Evolutionary conservation across 306 rosid genomes (phyloP).

Genomic region (Cucumis cinereus): DNA sequence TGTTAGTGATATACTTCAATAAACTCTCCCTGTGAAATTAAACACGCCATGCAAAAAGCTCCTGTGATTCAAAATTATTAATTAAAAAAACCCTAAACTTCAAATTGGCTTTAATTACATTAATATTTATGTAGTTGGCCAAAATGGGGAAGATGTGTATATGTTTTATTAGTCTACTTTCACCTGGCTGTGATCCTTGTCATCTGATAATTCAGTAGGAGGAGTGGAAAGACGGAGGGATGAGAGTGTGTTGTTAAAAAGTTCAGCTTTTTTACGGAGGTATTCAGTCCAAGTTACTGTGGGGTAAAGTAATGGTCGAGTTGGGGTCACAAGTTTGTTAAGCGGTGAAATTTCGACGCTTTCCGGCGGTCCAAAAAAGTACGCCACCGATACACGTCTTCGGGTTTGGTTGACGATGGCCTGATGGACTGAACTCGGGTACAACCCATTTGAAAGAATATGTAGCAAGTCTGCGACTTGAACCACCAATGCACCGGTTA

Average conservation of each 20-base stretch:
- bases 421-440: slow-evolving; percentile 57
- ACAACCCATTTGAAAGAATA: slow-evolving; percentile 62
- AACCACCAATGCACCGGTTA: slow-evolving; percentile 27
- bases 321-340: slow-evolving; percentile 43
- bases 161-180: too few relatives aligned
- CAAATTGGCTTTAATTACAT: too few relatives aligned
- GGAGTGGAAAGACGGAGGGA: background rate
- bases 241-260: slow-evolving; percentile 43
- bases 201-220: background rate
- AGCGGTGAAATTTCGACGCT: slow-evolving; percentile 52
- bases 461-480: slow-evolving; percentile 64
- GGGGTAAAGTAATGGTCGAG: slow-evolving; percentile 45
- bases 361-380: slow-evolving; percentile 52
- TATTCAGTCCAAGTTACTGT: slow-evolving; percentile 84
- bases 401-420: slow-evolving; percentile 57
- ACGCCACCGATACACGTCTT: slow-evolving; percentile 49
- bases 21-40: too few relatives aligned
- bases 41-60: too few relatives aligned
- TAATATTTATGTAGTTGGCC: too few relatives aligned
- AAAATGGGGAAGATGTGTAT: too few relatives aligned
- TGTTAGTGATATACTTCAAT: too few relatives aligned
- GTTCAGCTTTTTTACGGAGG: slow-evolving; percentile 68
- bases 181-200: too few relatives aligned
- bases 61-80: too few relatives aligned
- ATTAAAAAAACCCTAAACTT: too few relatives aligned